Base-by-base conservation (phyloP, 768 basidiomycete genomes). In the Gautieria morchelliformis region DNA sequence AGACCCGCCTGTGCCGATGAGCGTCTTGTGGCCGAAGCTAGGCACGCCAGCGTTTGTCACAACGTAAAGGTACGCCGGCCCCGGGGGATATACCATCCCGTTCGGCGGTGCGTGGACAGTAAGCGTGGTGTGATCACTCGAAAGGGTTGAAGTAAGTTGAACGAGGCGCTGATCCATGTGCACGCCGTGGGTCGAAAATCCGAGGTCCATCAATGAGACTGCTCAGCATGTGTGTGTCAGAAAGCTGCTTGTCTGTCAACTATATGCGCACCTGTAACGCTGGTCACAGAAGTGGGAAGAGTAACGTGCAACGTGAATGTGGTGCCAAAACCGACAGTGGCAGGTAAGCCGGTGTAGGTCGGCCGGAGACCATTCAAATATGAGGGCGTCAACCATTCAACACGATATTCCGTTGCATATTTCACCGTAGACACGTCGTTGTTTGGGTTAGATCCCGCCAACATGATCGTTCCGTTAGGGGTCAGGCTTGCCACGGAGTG, bases 391-490 rank as follows among this genome's bases (percentile, higher is more conserved):
- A 74, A 74, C 46, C 65, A 62, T 61, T 74, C 72, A 55, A 71
- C 70, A 45, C 72, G 66, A 53, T 72, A 73, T 57, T 74, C 68
- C 35, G 71, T 69, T 5, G 55, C 22, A 46, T 24, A 56, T 22
- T 56, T 56, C 7, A 46, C 27, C 2, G 60, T 61, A 53, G 60
- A 59, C 40, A 65, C 53, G 50, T 66, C 65, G 54, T 58, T 58
- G 49, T 79, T 78, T 20, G 78, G 78, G 61, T 78, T 78, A 12
- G 75, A 77, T 3, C 77, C 78, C 10, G 75, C 75, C 60, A 72
- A 54, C 59, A 72, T 60, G 44, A 72, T 63, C 39, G 66, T 63
- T 5, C 70, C 71, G 54, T 70, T 66, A 4, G 70, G 67, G 2
- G 66, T 62, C 15, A 71, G 61, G 8, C 57, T 63, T 35, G 67